These are phyloP conservation scores for Magnolia officinalis DNA, from an alignment of 164 flowering plant species.

Conservation along the genomic window DNA sequence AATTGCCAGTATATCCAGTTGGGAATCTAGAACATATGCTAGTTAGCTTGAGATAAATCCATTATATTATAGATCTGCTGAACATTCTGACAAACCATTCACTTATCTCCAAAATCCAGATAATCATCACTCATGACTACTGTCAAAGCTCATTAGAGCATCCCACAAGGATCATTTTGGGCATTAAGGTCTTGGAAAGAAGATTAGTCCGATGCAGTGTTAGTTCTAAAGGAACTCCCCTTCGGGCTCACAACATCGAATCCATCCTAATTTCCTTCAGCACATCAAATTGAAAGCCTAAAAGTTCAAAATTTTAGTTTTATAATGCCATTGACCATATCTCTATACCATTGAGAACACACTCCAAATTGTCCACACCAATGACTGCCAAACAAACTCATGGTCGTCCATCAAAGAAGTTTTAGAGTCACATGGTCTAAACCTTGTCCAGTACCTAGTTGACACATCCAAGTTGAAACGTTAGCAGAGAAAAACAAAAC, in stretches of 20 bases:
- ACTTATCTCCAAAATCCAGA: no score
- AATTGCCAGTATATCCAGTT: background rate
- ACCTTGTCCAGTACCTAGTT: no score
- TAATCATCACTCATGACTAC: background rate
- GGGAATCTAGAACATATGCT: background rate
- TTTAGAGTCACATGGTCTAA: no score
- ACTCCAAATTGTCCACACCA: no score
- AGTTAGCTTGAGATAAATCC: background rate
- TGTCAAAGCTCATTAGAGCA: background rate
- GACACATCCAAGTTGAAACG: no score
- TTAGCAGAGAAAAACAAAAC: no score
- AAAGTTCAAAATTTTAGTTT: background rate
- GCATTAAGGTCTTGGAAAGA: background rate
- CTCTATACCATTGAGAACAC: no score
- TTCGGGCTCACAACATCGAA: background rate
- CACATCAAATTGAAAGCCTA: background rate
- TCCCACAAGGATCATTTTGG: background rate
- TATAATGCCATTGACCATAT: no score
- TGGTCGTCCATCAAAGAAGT: no score
- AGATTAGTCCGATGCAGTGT: background rate
- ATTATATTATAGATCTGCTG: background rate
- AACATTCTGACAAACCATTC: no score
- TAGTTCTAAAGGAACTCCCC: background rate
- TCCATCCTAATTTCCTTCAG: background rate
- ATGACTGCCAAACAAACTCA: no score